Evolutionary conservation across 192 early-diverging fungal species (phyloP).

Genomic region (Diversispora epigaea): DNA sequence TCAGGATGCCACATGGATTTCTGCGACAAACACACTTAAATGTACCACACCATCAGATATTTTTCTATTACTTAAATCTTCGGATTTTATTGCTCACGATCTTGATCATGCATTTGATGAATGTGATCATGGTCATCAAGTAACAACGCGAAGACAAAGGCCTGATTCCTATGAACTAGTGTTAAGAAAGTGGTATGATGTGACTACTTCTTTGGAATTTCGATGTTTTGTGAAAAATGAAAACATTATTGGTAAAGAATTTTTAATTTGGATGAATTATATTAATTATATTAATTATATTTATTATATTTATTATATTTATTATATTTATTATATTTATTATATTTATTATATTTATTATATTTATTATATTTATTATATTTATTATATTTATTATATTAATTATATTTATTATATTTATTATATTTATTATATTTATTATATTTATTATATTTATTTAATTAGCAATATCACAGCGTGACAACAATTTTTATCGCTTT

Average conservation of each 20-base stretch:
- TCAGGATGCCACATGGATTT: conserved; percentile 88
- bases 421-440: too few species aligned
- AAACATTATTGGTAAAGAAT: conserved; percentile 61
- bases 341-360: too few species aligned
- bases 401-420: too few species aligned
- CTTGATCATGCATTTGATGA: conserved; percentile 71
- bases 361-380: background rate
- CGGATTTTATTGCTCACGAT: conserved; percentile 89
- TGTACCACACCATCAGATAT: conserved; percentile 80
- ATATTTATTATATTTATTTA: background rate
- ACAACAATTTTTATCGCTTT: conserved; percentile 83
- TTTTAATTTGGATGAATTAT: background rate
- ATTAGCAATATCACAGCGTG: conserved; percentile 78
- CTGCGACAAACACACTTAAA: conserved; percentile 72
- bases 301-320: too few species aligned
- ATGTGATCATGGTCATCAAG: conserved; percentile 49
- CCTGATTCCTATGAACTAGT: conserved; percentile 65
- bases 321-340: too few species aligned
- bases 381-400: too few species aligned
- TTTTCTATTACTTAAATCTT: conserved; percentile 85
- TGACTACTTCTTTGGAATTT: conserved; percentile 92
- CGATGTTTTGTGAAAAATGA: conserved; percentile 85
- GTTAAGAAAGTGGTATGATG: conserved; percentile 86
- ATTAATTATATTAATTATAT: too few species aligned
- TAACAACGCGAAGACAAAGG: conserved; percentile 29